Percentiles rank a stretch among this genome's conserved stretches.
Evolutionary conservation across 768 basidiomycete genomes (phyloP).

Genomic region (Multifurca ochricompacta): DNA sequence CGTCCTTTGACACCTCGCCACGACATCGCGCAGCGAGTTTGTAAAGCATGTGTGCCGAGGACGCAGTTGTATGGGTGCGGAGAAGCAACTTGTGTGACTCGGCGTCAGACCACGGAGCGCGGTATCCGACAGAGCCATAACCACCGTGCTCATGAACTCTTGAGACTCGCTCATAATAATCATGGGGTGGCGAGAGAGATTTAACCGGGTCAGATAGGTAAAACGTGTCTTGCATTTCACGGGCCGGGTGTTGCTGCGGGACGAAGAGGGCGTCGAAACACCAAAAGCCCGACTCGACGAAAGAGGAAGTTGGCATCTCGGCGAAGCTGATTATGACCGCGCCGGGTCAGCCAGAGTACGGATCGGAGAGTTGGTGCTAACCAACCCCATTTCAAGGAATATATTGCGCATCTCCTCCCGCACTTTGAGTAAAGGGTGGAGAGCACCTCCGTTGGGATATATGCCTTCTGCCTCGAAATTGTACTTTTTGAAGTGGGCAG

Average conservation of each 20-base stretch:
- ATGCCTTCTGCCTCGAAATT: slow-evolving; percentile 97
- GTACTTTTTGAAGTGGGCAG: slow-evolving; percentile 91
- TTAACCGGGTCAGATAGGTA: slow-evolving; percentile 88
- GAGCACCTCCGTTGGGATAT: slow-evolving; percentile 81
- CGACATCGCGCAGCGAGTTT: slow-evolving; percentile 81
- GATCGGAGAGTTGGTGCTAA: slow-evolving; percentile 6
- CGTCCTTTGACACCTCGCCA: slow-evolving; percentile 45
- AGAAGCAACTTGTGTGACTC: slow-evolving; percentile 90
- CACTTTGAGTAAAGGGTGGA: slow-evolving; percentile 96
- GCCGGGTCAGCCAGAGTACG: neutral
- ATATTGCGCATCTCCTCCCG: slow-evolving; percentile 96
- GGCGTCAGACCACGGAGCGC: slow-evolving; percentile 89
- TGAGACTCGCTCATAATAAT: slow-evolving; percentile 82
- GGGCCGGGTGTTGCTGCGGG: slow-evolving; percentile 96
- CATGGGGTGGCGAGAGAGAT: slow-evolving; percentile 65
- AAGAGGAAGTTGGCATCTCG: slow-evolving; percentile 95
- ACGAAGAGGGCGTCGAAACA: slow-evolving; percentile 98
- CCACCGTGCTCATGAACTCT: slow-evolving; percentile 80
- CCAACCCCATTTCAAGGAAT: slow-evolving; percentile 98
- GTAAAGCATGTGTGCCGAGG: slow-evolving; percentile 90
- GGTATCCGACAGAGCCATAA: slow-evolving; percentile 92
- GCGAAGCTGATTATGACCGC: slow-evolving; percentile 59
- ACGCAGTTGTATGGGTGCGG: slow-evolving; percentile 95
- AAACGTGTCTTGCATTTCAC: slow-evolving; percentile 97
- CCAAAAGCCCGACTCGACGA: slow-evolving; percentile 99